Evolutionary conservation across 106 monocot genomes (phyloP).

Genomic region (Alisma plantagoaquatica): DNA sequence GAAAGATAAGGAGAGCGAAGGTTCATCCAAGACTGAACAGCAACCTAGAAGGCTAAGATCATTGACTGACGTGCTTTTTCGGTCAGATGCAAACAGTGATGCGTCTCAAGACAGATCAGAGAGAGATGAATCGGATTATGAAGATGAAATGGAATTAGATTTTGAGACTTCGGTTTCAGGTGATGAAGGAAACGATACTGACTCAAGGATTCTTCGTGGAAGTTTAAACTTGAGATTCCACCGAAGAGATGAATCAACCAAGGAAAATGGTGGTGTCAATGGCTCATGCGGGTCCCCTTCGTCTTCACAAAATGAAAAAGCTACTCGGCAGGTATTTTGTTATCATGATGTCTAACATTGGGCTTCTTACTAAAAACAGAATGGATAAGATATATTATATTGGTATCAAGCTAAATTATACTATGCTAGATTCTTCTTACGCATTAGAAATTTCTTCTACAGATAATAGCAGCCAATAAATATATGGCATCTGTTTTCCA

Average conservation of each 20-base stretch:
- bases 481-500: no score
- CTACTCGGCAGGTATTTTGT: constrained; percentile 36
- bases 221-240: constrained; percentile 80
- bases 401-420: no score
- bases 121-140: constrained; percentile 82
- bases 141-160: constrained; percentile 90
- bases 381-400: no score
- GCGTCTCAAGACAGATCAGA: constrained; percentile 40
- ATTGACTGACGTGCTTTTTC: constrained; percentile 49
- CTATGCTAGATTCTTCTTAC: no score
- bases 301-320: constrained; percentile 29
- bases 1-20: constrained; percentile 41
- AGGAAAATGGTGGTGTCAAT: constrained; percentile 30
- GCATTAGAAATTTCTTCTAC: no score
- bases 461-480: no score
- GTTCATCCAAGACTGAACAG: constrained; percentile 11
- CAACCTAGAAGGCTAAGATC: constrained; percentile 35
- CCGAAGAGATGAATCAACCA: constrained; percentile 30
- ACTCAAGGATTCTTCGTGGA: constrained; percentile 54
- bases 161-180: constrained; percentile 84
- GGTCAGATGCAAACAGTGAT: constrained; percentile 31
- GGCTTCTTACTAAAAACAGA: not conserved
- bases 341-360: no score
- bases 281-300: constrained; percentile 30
- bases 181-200: constrained; percentile 56